Base-by-base conservation (phyloP, 2,329 filamentous ascomycete species). In the Aspergillus sp. region DNA sequence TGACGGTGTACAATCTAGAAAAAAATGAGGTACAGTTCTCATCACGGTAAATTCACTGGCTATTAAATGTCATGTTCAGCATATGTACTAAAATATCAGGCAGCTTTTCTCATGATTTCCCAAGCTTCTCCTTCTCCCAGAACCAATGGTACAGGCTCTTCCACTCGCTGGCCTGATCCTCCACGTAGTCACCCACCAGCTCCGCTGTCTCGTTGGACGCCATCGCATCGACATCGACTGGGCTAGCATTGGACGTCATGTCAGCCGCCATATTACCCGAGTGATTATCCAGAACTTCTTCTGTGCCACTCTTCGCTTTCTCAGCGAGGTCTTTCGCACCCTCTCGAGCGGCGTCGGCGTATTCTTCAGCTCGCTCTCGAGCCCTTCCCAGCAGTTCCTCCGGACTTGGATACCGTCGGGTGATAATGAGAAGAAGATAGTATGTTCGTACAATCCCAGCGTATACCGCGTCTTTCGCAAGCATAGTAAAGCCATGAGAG, bases 401-500 rank as follows among this genome's bases (percentile, higher is more conserved):
- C 0, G 79, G 70, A n/a, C 70, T 73, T 0, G 79, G 79, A 58
- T 78, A 79, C 19, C 68, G 75, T 52, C 73, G 73, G 27, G 82
- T 62, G 3, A 79, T 61, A 23, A 77, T 77, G n/a, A 89, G 74
- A 2, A 89, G 69, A 6, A 86, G 68, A 64, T 90, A 89, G 74
- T 93, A 96, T 4, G 88, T 66, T 62, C 85, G 84, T 58, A 96
- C 84, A 56, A 96, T 84, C 15, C 87, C 73, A 27, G 84, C 80
- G 70, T 96, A 90, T 8, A 95, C 84, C 5, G 84, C 77, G 56
- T 93, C 90, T 74, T 96, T 96, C 58, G 90, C 86, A 54, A 93
- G 78, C 90, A 96, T 96, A 1, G 91, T 93, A 52, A 92, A 83
- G 0, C 92, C 92, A 67, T 96, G 91, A 21, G 86, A 87, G 67